Evolutionary conservation across 768 basidiomycete species (phyloP).

Genomic region (Neoboletus magnificus): DNA sequence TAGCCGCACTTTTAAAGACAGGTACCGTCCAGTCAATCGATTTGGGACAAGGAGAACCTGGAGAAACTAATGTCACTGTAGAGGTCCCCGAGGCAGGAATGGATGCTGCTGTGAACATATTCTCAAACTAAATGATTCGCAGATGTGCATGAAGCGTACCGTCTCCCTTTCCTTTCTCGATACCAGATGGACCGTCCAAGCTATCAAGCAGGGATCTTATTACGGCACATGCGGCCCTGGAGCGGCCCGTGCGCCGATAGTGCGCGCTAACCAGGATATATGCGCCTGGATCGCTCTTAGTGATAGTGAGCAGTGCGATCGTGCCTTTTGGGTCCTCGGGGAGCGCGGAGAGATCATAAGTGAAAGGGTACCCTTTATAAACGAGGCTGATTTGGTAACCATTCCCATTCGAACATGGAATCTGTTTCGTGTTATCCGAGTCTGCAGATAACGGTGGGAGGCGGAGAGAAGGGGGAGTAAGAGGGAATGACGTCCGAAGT

Average conservation of each 20-base stretch:
- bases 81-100: constrained; percentile 7
- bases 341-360: constrained; percentile 27
- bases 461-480: constrained; percentile 6
- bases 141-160: constrained; percentile 22
- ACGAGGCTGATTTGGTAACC: constrained; percentile 22
- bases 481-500: constrained; percentile 10
- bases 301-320: constrained; percentile 25
- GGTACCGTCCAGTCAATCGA: constrained; percentile 4
- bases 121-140: constrained; percentile 13
- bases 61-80: constrained; percentile 4
- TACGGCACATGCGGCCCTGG: constrained; percentile 28
- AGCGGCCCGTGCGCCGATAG: constrained; percentile 33
- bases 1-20: constrained; percentile 11
- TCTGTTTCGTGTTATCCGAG: background rate
- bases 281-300: constrained; percentile 31
- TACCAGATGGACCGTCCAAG: constrained; percentile 3
- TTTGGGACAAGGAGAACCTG: constrained; percentile 8
- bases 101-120: constrained; percentile 9
- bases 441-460: constrained; percentile 14
- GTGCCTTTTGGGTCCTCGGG: constrained; percentile 29
- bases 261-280: constrained; percentile 31
- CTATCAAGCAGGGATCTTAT: constrained; percentile 25
- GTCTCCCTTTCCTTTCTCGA: constrained; percentile 22
- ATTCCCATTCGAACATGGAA: background rate
- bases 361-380: constrained; percentile 28